Percentiles rank a stretch among this genome's conserved stretches.
These are phyloP conservation scores for Paramyrothecium sp. DNA, from an alignment of 2,329 filamentous ascomycete species.

Conservation along the genomic window DNA sequence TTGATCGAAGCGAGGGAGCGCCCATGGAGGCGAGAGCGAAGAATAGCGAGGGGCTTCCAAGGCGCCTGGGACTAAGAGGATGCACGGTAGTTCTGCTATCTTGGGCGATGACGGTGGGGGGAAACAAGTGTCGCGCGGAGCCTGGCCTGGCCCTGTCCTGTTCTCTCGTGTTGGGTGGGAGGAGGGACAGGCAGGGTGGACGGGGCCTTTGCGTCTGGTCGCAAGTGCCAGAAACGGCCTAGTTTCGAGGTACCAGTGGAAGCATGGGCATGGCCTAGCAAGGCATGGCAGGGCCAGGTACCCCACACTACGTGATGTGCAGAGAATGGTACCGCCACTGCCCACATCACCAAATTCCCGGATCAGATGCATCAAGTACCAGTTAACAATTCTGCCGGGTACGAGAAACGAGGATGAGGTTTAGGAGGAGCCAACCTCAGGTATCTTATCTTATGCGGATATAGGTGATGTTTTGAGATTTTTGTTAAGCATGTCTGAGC, in stretches of 20 bases:
- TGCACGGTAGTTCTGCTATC: neutral
- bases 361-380: no score
- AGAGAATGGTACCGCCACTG: neutral
- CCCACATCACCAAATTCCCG: no score
- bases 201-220: no score
- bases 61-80: conserved; percentile 10
- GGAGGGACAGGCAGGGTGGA: neutral
- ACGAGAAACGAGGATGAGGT: no score
- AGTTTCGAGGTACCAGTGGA: neutral
- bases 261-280: neutral
- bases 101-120: conserved; percentile 4
- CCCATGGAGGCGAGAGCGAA: conserved; percentile 37
- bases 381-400: no score
- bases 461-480: no score
- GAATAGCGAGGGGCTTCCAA: conserved; percentile 13
- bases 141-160: no score
- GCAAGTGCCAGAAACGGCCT: neutral
- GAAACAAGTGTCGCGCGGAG: neutral
- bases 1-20: conserved; percentile 36
- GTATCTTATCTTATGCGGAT: no score
- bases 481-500: no score
- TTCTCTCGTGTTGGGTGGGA: no score
- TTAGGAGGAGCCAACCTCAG: no score
- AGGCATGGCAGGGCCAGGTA: neutral
- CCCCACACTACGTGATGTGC: neutral